Conservation (phyloP, 1,139 yeast genomes). For the Taphrina deformans region DNA sequence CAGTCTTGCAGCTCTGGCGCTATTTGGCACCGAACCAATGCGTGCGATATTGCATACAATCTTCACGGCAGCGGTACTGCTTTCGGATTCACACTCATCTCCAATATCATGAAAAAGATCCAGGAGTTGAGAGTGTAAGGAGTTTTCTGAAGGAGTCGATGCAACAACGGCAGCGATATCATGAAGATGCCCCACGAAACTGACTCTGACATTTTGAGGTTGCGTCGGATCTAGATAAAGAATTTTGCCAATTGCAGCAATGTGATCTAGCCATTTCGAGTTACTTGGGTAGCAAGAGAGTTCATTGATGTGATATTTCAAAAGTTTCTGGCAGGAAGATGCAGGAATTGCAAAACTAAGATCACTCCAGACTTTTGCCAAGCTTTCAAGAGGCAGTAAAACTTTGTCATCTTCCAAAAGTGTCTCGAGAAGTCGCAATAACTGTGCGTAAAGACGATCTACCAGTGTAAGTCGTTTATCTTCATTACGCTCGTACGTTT, state of each 20-base stretch:
- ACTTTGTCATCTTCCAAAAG: conserved; percentile 40
- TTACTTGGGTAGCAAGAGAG: conserved; percentile 58
- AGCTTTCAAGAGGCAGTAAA: conserved; percentile 51
- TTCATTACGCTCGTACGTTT: neutral
- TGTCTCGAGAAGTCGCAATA: conserved; percentile 1
- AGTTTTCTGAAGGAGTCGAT: conserved; percentile 28
- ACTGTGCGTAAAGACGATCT: neutral
- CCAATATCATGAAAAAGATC: conserved; percentile 36
- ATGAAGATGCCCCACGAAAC: conserved; percentile 51
- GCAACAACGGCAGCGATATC: conserved; percentile 50
- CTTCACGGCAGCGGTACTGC: conserved; percentile 30
- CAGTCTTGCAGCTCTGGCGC: neutral
- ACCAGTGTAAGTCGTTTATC: neutral
- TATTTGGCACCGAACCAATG: conserved; percentile 42
- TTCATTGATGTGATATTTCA: conserved; percentile 50
- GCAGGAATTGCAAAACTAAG: conserved; percentile 49
- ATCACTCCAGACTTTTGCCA: conserved; percentile 52
- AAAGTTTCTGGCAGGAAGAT: conserved; percentile 49
- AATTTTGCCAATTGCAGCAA: conserved; percentile 51
- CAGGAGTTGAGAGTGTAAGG: conserved; percentile 32
- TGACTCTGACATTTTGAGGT: conserved; percentile 48
- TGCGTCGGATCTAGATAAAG: conserved; percentile 50
- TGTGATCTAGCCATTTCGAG: conserved; percentile 56
- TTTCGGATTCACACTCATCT: conserved; percentile 14
- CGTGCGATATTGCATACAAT: conserved; percentile 39